phyloP scores from a whole-genome alignment of 257 asterid genomes.

The Solanum infundibuliforme region DNA sequence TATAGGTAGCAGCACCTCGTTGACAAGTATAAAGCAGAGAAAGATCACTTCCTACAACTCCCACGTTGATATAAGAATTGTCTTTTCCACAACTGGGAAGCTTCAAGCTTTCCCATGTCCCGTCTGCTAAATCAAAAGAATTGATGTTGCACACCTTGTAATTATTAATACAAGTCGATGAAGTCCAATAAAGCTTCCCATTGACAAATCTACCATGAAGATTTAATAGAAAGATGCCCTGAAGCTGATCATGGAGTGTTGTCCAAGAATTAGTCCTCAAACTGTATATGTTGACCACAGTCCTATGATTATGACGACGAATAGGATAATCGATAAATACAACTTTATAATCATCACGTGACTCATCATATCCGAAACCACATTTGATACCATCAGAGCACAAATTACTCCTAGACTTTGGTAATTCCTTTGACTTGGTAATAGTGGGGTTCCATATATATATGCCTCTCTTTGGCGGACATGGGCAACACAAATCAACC shows the following conservation, averaged over 20 bases:
- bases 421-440: not conserved
- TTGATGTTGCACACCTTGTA: not conserved
- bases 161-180: not conserved
- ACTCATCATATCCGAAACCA: not conserved
- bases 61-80: not conserved
- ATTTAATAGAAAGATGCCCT: not conserved
- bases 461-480: not conserved
- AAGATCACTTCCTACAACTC: not conserved
- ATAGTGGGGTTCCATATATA: not conserved
- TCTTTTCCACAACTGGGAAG: not conserved
- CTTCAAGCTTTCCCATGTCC: not conserved
- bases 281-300: not conserved
- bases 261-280: not conserved
- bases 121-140: not conserved
- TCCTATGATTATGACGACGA: too few species aligned
- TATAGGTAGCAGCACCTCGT: not conserved
- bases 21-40: not conserved
- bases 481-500: too few species aligned
- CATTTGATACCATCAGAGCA: not conserved
- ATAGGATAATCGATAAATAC: not conserved
- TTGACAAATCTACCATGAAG: not conserved
- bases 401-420: not conserved
- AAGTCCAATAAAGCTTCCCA: not conserved
- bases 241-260: not conserved
- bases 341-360: not conserved